Base-by-base conservation (phyloP, 2,329 filamentous ascomycete species). In the Diaporthe ilicicola region DNA sequence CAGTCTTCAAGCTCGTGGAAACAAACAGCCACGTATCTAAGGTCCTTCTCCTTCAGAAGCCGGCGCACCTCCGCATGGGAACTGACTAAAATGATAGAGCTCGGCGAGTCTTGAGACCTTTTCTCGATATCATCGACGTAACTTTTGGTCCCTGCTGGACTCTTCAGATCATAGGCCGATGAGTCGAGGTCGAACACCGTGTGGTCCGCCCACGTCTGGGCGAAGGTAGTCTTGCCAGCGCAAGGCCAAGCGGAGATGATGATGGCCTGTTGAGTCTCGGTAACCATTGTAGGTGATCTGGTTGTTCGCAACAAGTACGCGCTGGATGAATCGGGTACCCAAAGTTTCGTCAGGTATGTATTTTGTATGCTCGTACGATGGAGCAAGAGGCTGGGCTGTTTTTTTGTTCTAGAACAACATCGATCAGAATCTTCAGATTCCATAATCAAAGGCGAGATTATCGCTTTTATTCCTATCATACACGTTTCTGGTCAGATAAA, bases 161-260 rank as follows among this genome's bases (percentile, higher is more conserved):
- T 50, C 7, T 50, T 64, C 7, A 64, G 44, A 15, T 50, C 13
- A 13, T 64, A 50, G 4, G 27, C 59, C 4, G 59, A 64, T 15
- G 59, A 64, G 44, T 64, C 59, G 22, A 64, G n/a, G 27, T 64
- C 44, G n/a, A 64, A 4, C 13, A 32, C 29, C 3, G n/a, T 22
- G n/a, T 37, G 7, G 4, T 1, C 29, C 17, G 32, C 15, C 32
- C 53, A 55, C 37, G 13, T 17, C n/a, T 24, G 4, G 1, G 59
- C 22, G n/a, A 64, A 64, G 19, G 32, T 37, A 9, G 42, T 64
- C 19, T 64, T 64, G 59, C 59, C 59, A 29, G 27, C 27, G 37
- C 59, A 64, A 1, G 59, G 59, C 59, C 59, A 64, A 3, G 59
- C 59, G 22, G 59, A 50, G 29, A 64, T 64, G 6, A 64, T 64